These are phyloP conservation scores for Conringia planisiliqua DNA, from an alignment of 345 rosid genomes.

Conservation along the genomic window DNA sequence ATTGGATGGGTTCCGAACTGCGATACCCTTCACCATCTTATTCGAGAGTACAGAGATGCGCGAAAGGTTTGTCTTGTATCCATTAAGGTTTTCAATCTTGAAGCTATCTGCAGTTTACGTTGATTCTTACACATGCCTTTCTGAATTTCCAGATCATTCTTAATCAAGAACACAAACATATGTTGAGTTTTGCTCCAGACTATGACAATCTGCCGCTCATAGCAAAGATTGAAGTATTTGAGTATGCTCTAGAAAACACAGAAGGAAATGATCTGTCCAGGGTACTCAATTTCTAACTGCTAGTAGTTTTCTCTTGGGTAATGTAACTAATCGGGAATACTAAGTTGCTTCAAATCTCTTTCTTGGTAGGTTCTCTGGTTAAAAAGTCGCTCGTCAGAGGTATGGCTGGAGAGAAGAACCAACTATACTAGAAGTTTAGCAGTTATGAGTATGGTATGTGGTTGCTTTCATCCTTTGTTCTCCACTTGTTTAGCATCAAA, in stretches of 20 bases:
- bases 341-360: background rate
- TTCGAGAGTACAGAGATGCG: slow-evolving; percentile 91
- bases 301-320: background rate
- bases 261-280: slow-evolving; percentile 94
- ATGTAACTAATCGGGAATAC: slow-evolving; percentile 16
- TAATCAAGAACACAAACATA: slow-evolving; percentile 88
- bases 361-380: slow-evolving; percentile 87
- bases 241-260: slow-evolving; percentile 79
- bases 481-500: slow-evolving; percentile 9
- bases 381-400: slow-evolving; percentile 96
- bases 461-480: slow-evolving; percentile 24
- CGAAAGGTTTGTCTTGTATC: slow-evolving; percentile 60
- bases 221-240: slow-evolving; percentile 92
- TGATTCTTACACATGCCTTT: slow-evolving; percentile 14
- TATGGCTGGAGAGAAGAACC: slow-evolving; percentile 98
- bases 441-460: slow-evolving; percentile 98
- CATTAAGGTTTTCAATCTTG: slow-evolving; percentile 5
- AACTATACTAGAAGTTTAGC: slow-evolving; percentile 98
- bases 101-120: background rate
- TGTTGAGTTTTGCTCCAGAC: slow-evolving; percentile 92
- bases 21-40: slow-evolving; percentile 91
- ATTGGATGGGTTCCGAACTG: slow-evolving; percentile 98
- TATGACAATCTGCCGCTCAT: slow-evolving; percentile 91
- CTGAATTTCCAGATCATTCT: slow-evolving; percentile 64
- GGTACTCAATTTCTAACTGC: slow-evolving; percentile 42